These are phyloP conservation scores for Metschnikowia chrysomelidarum DNA, from an alignment of 805 yeast species.

Conservation along the genomic window DNA sequence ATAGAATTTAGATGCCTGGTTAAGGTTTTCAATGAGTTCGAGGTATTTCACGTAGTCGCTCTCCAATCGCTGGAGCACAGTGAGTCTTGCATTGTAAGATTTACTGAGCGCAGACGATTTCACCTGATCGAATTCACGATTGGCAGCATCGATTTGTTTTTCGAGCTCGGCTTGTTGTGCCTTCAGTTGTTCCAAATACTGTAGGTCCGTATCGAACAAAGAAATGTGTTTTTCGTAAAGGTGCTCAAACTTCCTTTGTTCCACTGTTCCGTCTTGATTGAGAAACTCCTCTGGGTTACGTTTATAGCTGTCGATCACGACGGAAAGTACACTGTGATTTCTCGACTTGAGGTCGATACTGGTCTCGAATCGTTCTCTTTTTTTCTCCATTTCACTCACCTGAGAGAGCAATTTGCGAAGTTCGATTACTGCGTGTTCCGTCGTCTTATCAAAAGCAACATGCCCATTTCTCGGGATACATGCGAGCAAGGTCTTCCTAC, in stretches of 20 bases:
- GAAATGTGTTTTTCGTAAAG: constrained; percentile 43
- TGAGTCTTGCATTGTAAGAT: constrained; percentile 40
- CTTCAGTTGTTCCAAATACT: constrained; percentile 40
- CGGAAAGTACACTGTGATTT: constrained; percentile 51
- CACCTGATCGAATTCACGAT: constrained; percentile 13
- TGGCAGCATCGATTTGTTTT: constrained; percentile 17
- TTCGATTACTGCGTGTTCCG: constrained; percentile 30
- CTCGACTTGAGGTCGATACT: constrained; percentile 44
- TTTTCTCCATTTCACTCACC: constrained; percentile 29
- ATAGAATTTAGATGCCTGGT: constrained; percentile 72
- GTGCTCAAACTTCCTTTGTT: constrained; percentile 32
- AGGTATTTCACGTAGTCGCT: constrained; percentile 47
- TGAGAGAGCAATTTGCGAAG: constrained; percentile 35
- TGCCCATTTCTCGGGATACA: constrained; percentile 43
- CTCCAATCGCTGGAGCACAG: constrained; percentile 51
- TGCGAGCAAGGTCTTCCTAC: constrained; percentile 29
- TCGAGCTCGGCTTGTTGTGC: constrained; percentile 25
- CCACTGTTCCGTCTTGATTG: constrained; percentile 21
- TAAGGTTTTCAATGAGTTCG: constrained; percentile 58
- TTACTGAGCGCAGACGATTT: constrained; percentile 12
- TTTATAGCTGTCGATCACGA: constrained; percentile 49
- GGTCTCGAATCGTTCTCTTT: constrained; percentile 40
- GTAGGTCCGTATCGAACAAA: constrained; percentile 50
- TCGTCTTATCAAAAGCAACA: constrained; percentile 31
- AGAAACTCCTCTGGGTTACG: constrained; percentile 15